These are phyloP conservation scores for Phytopythium montanum DNA, from an alignment of 352 stramenopile species.

Conservation along the genomic window DNA sequence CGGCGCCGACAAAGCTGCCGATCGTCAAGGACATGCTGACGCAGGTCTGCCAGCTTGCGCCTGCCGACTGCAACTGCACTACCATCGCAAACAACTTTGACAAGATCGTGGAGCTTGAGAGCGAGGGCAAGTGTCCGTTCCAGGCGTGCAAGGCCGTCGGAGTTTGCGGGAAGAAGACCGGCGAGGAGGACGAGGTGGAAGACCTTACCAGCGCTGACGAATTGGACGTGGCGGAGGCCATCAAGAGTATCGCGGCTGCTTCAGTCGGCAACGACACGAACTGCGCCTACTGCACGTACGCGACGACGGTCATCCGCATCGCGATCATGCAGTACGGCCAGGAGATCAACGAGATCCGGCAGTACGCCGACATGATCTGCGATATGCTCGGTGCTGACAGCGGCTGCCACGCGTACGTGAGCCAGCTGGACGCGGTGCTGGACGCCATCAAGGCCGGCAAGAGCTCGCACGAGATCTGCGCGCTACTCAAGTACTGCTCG, in stretches of 20 bases:
- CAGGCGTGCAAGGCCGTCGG: slow-evolving; percentile 48
- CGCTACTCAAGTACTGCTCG: slow-evolving; percentile 51
- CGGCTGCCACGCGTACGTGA: slow-evolving; percentile 63
- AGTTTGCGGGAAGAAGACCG: slow-evolving; percentile 33
- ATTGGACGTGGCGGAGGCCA: slow-evolving; percentile 12
- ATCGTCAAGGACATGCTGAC: slow-evolving; percentile 43
- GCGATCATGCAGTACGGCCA: slow-evolving; percentile 51
- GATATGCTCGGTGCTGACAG: slow-evolving; percentile 60
- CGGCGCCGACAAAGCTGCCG: slow-evolving; percentile 35
- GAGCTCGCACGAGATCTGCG: slow-evolving; percentile 63
- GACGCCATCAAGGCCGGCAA: slow-evolving; percentile 59
- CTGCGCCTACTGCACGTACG: slow-evolving; percentile 61
- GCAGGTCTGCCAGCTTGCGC: slow-evolving; percentile 42
- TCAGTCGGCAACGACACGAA: slow-evolving; percentile 38
- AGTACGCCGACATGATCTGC: slow-evolving; percentile 75
- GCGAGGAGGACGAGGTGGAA: slow-evolving; percentile 5
- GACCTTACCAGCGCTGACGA: slow-evolving; percentile 11
- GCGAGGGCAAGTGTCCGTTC: slow-evolving; percentile 43
- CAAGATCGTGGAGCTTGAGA: slow-evolving; percentile 56
- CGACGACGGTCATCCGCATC: slow-evolving; percentile 55
- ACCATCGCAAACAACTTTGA: slow-evolving; percentile 52
- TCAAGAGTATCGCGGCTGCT: slow-evolving; percentile 26
- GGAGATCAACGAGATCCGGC: slow-evolving; percentile 49
- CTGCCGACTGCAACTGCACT: slow-evolving; percentile 45
- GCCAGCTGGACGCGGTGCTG: slow-evolving; percentile 62